Evolutionary conservation across 768 basidiomycete genomes (phyloP), one percentile per base, ranked within the genome.

Genomic region (Gelatoporia subvermispora): DNA sequence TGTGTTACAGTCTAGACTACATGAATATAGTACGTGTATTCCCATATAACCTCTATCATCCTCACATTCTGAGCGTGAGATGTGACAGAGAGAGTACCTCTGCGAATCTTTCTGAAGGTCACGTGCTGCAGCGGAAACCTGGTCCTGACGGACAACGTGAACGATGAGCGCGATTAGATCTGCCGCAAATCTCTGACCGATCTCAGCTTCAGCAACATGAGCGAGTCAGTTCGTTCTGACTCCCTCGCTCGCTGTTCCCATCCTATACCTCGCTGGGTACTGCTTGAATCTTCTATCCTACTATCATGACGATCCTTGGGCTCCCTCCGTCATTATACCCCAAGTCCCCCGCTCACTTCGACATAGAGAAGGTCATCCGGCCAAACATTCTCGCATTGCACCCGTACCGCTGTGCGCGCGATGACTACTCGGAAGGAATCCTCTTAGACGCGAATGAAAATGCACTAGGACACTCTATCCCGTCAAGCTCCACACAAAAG

Each of bases 381-480:
- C 86, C 91, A 2, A 99, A 98, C 62, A 94, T 99, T 60, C 85
- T 96, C 41, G 71, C 89, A 0, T 73, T 99, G 13, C 82, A 84
- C 41, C 96, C 96, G 0, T 98, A 99, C 68, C 84, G 94, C 24
- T 97, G 93, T 59, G 96, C 96, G 1, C 76, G 96, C 41, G 95
- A 99, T 60, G 95, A 99, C 70, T 99, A 96, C 69, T 81, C 84
- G 41, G 72, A 80, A 2, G 94, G 94, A 20, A 85, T 97, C 59
- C 80, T 99, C 22, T 80, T 99, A 18, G 96, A 99, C 57, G 96
- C 96, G 13, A 99, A 99, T 68, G 96, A 99, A 72, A 98, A 99
- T 64, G 80, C 95, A 0, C 75, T 93, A 31, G 95, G 96, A 0
- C 89, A 90, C 62, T 84, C 89, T 2, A 85, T 97, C 34, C 69